Evolutionary conservation across 306 rosid genomes (phyloP), one percentile per base, ranked within the genome.

Genomic region (Phaseolus lunatus): DNA sequence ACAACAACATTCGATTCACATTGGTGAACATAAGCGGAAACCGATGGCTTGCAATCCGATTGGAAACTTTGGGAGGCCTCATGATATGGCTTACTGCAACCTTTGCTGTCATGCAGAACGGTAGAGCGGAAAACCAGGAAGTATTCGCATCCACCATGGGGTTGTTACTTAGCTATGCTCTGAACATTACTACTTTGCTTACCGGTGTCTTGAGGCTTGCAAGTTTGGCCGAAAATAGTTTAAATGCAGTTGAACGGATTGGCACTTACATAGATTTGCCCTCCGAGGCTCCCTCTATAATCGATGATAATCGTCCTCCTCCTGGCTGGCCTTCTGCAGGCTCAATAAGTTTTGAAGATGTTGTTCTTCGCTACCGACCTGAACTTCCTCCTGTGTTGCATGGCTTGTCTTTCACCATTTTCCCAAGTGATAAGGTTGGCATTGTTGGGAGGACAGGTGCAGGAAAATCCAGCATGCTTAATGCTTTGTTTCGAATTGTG

Each of bases 401-500:
- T 57, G 93, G 97, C 47, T 63, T 95, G 71, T 81, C 91, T 56
- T 95, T 90, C 65, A 74, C 80, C 52, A 84, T 92, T 84, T 89
- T 82, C 56, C 86, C 97, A 4, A 88, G 84, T 4, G 98, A 95
- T 43, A 95, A 95, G 83, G 70, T 95, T 27, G 98, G 97, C 75
- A 90, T 95, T 27, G 97, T 95, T 39, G 97, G 98, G 66, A 90
- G 98, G 82, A 95, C 98, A 5, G 97, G 98, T 16, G 98, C 98
- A 8, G 97, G 98, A 56, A 95, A 95, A 78, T 92, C 97, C 66
- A 92, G 98, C 81, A 86, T 95, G 98, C 80, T 95, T 27, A 95
- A 92, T 82, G 93, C 96, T 48, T 82, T 92, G 72, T 95, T 92
- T 82, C 84, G 98, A 56, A 91, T 95, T 6, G 96, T 95, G 19